Conservation (phyloP, 768 basidiomycete species). For the Leccinum ochraceum region DNA sequence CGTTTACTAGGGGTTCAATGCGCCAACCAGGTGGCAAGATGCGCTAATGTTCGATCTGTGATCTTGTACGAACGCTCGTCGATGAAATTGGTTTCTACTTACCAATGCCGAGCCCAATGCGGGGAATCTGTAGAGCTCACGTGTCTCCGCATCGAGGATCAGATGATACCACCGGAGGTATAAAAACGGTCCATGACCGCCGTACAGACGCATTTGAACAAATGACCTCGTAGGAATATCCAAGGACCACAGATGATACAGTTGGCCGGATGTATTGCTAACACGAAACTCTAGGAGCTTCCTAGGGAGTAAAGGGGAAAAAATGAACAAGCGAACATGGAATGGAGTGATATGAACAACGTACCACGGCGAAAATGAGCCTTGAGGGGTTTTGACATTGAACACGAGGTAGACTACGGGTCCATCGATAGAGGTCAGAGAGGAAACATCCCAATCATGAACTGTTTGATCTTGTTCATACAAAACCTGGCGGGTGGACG, state of each 20-base stretch:
- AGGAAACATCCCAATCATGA: not conserved
- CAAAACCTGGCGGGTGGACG: not conserved
- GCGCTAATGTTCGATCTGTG: not conserved
- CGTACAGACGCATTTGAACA: not conserved
- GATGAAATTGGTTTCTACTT: not conserved
- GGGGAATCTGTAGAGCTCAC: not conserved
- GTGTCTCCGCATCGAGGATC: not conserved
- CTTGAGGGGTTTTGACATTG: not conserved
- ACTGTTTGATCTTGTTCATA: not conserved
- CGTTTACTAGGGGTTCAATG: not conserved
- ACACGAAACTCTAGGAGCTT: not conserved
- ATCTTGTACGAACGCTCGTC: not conserved
- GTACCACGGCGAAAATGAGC: not conserved
- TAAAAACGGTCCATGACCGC: not conserved
- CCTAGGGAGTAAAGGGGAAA: not conserved
- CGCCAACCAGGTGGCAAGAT: not conserved
- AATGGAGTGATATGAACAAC: not conserved
- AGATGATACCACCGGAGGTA: not conserved
- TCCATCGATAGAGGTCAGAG: not conserved
- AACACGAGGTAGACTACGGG: not conserved
- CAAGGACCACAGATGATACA: not conserved
- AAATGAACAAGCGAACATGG: not conserved
- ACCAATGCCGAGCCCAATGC: not conserved
- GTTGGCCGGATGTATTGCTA: not conserved
- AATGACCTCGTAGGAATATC: not conserved